These are phyloP conservation scores for Litchi chinensis DNA, from an alignment of 345 rosid genomes.

Conservation along the genomic window DNA sequence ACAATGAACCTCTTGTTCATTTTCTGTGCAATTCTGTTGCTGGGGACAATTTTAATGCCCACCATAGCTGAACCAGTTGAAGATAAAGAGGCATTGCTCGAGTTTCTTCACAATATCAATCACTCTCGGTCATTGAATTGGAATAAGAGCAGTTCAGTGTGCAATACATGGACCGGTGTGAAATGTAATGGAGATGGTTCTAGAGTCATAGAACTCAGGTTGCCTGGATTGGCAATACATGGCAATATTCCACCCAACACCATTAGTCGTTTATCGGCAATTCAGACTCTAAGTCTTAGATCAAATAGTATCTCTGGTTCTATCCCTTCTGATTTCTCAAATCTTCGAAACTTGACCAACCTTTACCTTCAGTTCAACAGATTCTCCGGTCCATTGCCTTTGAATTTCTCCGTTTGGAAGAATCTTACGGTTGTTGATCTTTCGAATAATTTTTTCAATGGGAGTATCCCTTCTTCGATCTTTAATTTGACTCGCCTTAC, in stretches of 20 bases:
- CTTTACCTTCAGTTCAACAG: slow-evolving; percentile 72
- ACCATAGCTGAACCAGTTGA: slow-evolving; percentile 51
- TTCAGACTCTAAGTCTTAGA: slow-evolving; percentile 66
- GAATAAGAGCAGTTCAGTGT: slow-evolving; percentile 54
- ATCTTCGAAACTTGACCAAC: slow-evolving; percentile 59
- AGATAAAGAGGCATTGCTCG: slow-evolving; percentile 75
- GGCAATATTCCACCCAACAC: slow-evolving; percentile 57
- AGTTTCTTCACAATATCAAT: slow-evolving; percentile 54
- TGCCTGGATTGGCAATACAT: slow-evolving; percentile 58
- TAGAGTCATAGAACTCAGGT: slow-evolving; percentile 54
- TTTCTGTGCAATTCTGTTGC: slow-evolving; percentile 33
- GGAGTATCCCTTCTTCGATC: slow-evolving; percentile 60
- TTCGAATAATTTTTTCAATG: slow-evolving; percentile 64
- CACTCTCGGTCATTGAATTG: slow-evolving; percentile 70
- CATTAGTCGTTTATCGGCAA: slow-evolving; percentile 63
- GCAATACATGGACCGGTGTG: slow-evolving; percentile 82
- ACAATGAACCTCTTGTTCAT: slow-evolving; percentile 32
- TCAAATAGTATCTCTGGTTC: slow-evolving; percentile 72
- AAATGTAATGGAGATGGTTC: slow-evolving; percentile 60
- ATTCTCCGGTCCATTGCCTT: slow-evolving; percentile 66
- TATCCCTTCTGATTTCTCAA: slow-evolving; percentile 61
- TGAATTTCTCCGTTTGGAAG: slow-evolving; percentile 67
- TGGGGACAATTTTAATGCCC: slow-evolving; percentile 39
- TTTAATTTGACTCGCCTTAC: slow-evolving; percentile 51
- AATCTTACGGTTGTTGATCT: slow-evolving; percentile 60